Evolutionary conservation across 768 basidiomycete genomes (phyloP), one percentile per base, ranked within the genome.

Genomic region (Mycena maculata): DNA sequence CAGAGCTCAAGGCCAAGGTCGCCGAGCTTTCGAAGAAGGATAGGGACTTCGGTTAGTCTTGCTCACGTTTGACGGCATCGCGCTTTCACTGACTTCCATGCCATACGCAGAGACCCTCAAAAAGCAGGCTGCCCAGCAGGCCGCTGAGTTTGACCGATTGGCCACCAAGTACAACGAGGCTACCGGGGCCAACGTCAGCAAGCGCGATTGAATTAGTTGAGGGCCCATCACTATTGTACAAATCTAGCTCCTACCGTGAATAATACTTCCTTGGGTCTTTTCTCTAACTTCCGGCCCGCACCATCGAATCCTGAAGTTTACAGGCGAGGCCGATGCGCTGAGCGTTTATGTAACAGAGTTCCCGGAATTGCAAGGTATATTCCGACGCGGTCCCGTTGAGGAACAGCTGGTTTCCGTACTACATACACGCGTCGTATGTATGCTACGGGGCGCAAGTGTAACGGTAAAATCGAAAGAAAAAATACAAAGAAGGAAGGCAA

Each of bases 41-140:
- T 25, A 82, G 86, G 23, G 93, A 95, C 74, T 87, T 91, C 66
- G 88, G 92, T 92, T 73, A 70, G 80, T 77, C 6, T 31, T 36
- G 13, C 54, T 11, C 16, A 7, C 52, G n/a, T 15, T 23, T 56
- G 18, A 42, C 47, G 44, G 30, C 38, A 20, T 47, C 38, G 12
- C 42, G 16, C 12, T 13, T 45, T 41, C 22, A 13, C 33, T 49
- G 16, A 38, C 33, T 33, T 36, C 33, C 33, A 22, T 63, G 7
- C 22, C 8, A n/a, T n/a, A n/a, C 49, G 28, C 71, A 94, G 93
- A 89, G 22, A 91, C 90, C 22, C 77, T 96, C 60, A 94, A 94
- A 83, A 92, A 90, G 78, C 94, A 96, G 77, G 91, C 93, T 0
- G 76, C 82, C 1, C 91, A 92, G 71, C 93, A 95, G 69, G 90